Percentiles rank a stretch among this genome's conserved stretches.
These are phyloP conservation scores for Chaetomium sp. DNA, from an alignment of 2,329 filamentous ascomycete species.

Conservation along the genomic window DNA sequence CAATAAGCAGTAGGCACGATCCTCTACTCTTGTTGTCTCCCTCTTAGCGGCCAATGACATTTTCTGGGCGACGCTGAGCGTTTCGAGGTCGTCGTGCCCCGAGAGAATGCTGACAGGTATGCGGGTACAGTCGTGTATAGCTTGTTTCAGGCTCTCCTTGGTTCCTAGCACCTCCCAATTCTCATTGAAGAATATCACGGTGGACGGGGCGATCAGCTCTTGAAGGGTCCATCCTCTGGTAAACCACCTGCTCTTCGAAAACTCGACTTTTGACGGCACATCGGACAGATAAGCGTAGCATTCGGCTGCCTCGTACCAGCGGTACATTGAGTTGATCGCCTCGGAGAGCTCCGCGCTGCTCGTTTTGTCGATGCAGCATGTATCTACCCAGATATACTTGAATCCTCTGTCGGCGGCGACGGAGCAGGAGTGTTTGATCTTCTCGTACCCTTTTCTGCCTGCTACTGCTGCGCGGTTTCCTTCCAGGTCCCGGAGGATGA, in stretches of 20 bases:
- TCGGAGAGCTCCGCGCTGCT: conserved; percentile 14
- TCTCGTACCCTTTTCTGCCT: too few species aligned
- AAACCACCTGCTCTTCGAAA: too few species aligned
- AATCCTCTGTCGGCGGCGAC: not conserved
- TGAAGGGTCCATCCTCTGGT: conserved; percentile 11
- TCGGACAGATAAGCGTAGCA: conserved; percentile 20
- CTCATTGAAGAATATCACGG: conserved; percentile 1
- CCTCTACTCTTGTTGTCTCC: conserved; percentile 7
- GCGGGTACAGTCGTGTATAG: too few species aligned
- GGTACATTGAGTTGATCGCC: conserved; percentile 16
- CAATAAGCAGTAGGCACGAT: conserved; percentile 8
- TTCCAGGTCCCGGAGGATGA: too few species aligned
- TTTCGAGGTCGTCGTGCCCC: too few species aligned
- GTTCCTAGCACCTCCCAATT: not conserved
- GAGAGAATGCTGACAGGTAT: too few species aligned
- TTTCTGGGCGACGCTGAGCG: too few species aligned
- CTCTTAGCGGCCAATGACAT: conserved; percentile 15
- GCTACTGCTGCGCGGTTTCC: too few species aligned
- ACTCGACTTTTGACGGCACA: too few species aligned
- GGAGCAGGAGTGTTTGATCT: not conserved
- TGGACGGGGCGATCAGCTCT: conserved; percentile 2
- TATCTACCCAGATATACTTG: conserved; percentile 12
- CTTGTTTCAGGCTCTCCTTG: not conserved
- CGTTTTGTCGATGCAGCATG: conserved; percentile 18
- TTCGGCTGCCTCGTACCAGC: not conserved